These are phyloP conservation scores for Blastobotrys robertii DNA, from an alignment of 805 yeast species.

Conservation along the genomic window DNA sequence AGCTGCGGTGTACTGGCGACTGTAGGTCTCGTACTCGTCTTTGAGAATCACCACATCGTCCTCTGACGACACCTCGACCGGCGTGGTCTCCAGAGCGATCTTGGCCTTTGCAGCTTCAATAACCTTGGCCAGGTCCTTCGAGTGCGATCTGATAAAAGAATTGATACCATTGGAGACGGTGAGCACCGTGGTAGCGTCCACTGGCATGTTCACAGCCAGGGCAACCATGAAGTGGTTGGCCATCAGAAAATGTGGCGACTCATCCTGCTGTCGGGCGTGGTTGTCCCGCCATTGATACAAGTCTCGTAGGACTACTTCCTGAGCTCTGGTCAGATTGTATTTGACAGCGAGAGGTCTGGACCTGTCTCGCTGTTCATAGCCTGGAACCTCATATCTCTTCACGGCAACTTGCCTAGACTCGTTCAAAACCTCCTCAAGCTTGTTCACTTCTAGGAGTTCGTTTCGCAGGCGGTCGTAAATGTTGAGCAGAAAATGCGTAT, in stretches of 20 bases:
- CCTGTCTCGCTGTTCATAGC: conserved; percentile 34
- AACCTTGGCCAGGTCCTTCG: conserved; percentile 48
- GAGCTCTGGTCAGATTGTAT: conserved; percentile 50
- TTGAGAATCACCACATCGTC: conserved; percentile 2
- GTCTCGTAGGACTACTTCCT: conserved; percentile 45
- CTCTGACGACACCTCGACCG: not conserved
- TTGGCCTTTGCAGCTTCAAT: conserved; percentile 28
- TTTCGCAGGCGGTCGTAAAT: conserved; percentile 69
- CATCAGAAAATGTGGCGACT: conserved; percentile 75
- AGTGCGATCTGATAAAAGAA: conserved; percentile 48
- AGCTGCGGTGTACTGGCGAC: conserved; percentile 2
- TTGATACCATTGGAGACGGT: conserved; percentile 29
- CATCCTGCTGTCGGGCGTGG: conserved; percentile 68
- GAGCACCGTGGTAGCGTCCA: conserved; percentile 34
- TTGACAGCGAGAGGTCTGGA: conserved; percentile 34
- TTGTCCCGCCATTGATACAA: conserved; percentile 78
- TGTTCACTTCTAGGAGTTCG: conserved; percentile 42
- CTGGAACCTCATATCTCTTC: conserved; percentile 72
- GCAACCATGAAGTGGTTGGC: conserved; percentile 66
- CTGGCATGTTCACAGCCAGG: conserved; percentile 49
- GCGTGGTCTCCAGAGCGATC: not conserved
- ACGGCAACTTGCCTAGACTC: conserved; percentile 73
- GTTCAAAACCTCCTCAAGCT: conserved; percentile 42
- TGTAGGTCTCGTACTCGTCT: conserved; percentile 2
- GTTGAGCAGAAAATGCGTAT: conserved; percentile 81